Evolutionary conservation across 2,329 filamentous ascomycete genomes (phyloP).

Genomic region (Pyrenochaeta sp.): DNA sequence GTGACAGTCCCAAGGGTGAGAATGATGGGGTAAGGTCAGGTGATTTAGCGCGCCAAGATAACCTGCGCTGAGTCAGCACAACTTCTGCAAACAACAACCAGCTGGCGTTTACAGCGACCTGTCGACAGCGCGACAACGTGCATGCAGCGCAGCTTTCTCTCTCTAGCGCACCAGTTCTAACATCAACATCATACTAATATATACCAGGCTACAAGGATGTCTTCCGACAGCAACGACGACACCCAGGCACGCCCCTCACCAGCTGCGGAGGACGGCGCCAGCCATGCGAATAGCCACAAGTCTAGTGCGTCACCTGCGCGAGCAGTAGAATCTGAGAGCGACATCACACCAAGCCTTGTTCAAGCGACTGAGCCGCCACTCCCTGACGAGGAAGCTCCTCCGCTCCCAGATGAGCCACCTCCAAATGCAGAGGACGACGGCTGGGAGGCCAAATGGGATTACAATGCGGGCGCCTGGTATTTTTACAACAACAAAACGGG

Average conservation of each 20-base stretch:
- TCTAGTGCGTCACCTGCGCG: conserved; percentile 12
- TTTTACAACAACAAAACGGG: conserved; percentile 84
- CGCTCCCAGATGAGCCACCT: conserved; percentile 61
- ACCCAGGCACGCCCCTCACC: conserved; percentile 20
- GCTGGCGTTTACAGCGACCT: conserved; percentile 5
- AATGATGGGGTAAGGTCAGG: neutral
- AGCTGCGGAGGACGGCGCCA: conserved; percentile 17
- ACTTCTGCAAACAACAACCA: conserved; percentile 4
- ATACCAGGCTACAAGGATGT: conserved; percentile 21
- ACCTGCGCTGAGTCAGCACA: neutral
- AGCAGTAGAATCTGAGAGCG: conserved; percentile 15
- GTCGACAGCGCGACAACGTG: conserved; percentile 13
- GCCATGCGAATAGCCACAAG: conserved; percentile 6
- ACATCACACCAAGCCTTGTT: conserved; percentile 15
- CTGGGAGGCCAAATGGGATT: conserved; percentile 84
- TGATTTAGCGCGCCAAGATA: neutral
- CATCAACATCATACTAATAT: conserved; percentile 18
- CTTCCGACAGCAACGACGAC: conserved; percentile 15
- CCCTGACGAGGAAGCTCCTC: conserved; percentile 44
- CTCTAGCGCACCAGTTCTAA: conserved; percentile 27
- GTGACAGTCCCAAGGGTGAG: neutral
- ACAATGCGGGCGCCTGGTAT: conserved; percentile 73
- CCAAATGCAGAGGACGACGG: conserved; percentile 65
- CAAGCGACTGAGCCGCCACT: conserved; percentile 28
- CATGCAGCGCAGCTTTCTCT: conserved; percentile 22